Evolutionary conservation across 2,329 filamentous ascomycete species (phyloP).

Genomic region (Cladophialophora immunda): DNA sequence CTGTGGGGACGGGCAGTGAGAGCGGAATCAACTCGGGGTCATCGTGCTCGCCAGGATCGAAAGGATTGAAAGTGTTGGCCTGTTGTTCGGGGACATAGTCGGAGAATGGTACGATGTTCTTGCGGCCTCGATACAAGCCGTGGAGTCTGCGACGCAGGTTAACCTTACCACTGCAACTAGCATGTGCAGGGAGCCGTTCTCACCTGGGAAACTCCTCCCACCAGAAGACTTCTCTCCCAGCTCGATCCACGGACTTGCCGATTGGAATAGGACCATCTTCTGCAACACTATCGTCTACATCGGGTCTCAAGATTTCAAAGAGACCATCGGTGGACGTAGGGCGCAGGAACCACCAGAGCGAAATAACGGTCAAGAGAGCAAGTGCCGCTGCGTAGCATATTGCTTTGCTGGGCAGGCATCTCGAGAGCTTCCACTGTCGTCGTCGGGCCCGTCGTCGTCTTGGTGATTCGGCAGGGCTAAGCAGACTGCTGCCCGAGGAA

Average conservation of each 20-base stretch:
- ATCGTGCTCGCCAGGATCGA: conserved; percentile 18
- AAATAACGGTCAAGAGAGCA: conserved; percentile 26
- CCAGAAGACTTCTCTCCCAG: conserved; percentile 41
- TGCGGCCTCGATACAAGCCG: conserved; percentile 34
- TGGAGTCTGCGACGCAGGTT: conserved; percentile 24
- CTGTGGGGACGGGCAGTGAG: background rate
- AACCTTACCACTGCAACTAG: background rate
- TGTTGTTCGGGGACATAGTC: conserved; percentile 38
- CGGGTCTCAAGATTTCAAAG: conserved; percentile 6
- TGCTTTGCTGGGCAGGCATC: conserved; percentile 28
- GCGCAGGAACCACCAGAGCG: conserved; percentile 23
- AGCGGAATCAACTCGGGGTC: conserved; percentile 23
- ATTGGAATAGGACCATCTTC: conserved; percentile 35
- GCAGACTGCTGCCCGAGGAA: conserved; percentile 24
- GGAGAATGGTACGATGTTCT: conserved; percentile 32
- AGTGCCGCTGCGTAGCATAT: conserved; percentile 31
- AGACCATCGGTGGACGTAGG: background rate
- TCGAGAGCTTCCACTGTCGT: conserved; percentile 31
- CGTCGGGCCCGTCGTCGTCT: conserved; percentile 25
- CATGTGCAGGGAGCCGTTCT: conserved; percentile 6
- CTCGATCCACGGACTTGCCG: conserved; percentile 32
- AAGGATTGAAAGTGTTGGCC: conserved; percentile 17
- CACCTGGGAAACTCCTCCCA: conserved; percentile 40
- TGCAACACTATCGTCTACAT: background rate
- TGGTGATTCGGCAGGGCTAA: conserved; percentile 27